Conservation (phyloP, 805 yeast species). For the Brettanomyces naardenensis region DNA sequence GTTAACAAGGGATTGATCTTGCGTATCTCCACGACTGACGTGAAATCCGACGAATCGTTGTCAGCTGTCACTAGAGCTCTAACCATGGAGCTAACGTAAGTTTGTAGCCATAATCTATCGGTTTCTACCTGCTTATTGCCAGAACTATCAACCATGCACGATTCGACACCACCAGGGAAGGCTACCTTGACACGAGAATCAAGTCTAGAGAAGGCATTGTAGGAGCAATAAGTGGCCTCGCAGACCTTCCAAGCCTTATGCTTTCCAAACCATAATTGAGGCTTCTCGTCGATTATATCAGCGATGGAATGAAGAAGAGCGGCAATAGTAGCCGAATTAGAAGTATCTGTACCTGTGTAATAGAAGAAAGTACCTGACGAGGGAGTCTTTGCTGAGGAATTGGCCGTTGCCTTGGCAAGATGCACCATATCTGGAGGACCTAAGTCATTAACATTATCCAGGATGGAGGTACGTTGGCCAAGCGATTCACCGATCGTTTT, state of each 20-base stretch:
- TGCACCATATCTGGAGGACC: constrained; percentile 68
- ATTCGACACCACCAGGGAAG: constrained; percentile 67
- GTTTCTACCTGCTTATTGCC: constrained; percentile 48
- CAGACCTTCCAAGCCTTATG: constrained; percentile 61
- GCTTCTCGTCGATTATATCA: constrained; percentile 49
- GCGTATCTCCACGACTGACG: constrained; percentile 74
- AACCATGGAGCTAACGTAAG: constrained; percentile 63
- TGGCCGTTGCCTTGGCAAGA: constrained; percentile 30
- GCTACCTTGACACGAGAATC: constrained; percentile 69
- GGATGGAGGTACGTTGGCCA: constrained; percentile 54
- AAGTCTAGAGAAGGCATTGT: constrained; percentile 50
- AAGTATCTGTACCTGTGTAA: constrained; percentile 68
- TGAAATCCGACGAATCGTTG: constrained; percentile 63
- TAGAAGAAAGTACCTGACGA: constrained; percentile 62
- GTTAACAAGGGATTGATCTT: constrained; percentile 66
- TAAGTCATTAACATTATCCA: constrained; percentile 52
- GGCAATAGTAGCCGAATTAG: constrained; percentile 70
- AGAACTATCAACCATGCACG: constrained; percentile 39
- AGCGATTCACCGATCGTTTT: constrained; percentile 40
- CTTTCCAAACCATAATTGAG: constrained; percentile 79
- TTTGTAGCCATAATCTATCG: constrained; percentile 49
- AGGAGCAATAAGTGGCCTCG: constrained; percentile 62
- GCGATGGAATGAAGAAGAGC: constrained; percentile 65
- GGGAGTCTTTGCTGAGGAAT: constrained; percentile 16
- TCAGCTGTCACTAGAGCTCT: constrained; percentile 62